These are phyloP conservation scores for Scheffersomyces quercinus DNA, from an alignment of 1,139 yeast species.

Conservation along the genomic window DNA sequence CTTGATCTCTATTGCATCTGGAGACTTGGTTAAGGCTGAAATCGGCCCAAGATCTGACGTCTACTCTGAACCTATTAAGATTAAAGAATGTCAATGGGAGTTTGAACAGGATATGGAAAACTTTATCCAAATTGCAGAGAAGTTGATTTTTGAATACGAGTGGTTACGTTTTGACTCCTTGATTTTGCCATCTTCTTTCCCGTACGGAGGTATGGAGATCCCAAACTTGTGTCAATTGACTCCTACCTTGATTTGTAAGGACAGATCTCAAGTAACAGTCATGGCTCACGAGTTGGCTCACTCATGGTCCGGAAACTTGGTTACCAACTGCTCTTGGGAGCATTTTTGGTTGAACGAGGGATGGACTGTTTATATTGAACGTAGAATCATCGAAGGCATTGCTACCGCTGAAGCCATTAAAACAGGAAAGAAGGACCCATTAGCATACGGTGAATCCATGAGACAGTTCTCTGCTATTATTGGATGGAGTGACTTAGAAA, in stretches of 20 bases:
- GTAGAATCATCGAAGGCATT: conserved; percentile 74
- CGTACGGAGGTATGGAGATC: conserved; percentile 96
- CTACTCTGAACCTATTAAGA: conserved; percentile 71
- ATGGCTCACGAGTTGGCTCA: conserved; percentile 93
- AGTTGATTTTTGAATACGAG: conserved; percentile 76
- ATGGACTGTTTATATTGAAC: conserved; percentile 90
- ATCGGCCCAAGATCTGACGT: conserved; percentile 89
- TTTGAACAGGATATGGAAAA: conserved; percentile 78
- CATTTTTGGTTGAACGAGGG: conserved; percentile 97
- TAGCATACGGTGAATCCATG: conserved; percentile 64
- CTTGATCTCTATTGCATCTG: conserved; percentile 82
- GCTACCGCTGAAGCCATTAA: conserved; percentile 16
- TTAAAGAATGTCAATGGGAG: conserved; percentile 73
- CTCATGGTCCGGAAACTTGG: conserved; percentile 90
- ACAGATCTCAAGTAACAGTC: conserved; percentile 82
- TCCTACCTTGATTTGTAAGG: conserved; percentile 85
- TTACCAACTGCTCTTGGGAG: conserved; percentile 89
- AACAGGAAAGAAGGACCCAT: conserved; percentile 13
- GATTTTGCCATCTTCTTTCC: conserved; percentile 80
- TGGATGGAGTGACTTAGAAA: conserved; percentile 83
- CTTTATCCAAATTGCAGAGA: conserved; percentile 79
- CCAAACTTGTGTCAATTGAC: conserved; percentile 91
- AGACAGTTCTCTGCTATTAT: conserved; percentile 83
- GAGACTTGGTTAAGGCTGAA: conserved; percentile 65
- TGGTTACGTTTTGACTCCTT: conserved; percentile 85